Evolutionary conservation across 176 grass and related monocot genomes (phyloP), one percentile per base, ranked within the genome.

Genomic region (Ensete ventricosum): DNA sequence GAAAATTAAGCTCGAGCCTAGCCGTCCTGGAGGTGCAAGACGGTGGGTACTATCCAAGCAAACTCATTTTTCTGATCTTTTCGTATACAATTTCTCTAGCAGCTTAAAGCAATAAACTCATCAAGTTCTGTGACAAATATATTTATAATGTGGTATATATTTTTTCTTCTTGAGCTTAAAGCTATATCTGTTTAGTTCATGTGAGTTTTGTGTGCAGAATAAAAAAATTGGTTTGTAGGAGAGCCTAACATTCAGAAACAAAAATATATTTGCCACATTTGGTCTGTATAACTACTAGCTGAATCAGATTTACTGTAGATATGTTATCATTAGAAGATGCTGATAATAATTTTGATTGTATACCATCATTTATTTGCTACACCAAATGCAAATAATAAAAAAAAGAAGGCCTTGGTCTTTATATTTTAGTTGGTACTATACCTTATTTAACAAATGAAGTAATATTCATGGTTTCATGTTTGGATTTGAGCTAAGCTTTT

Each of bases 1-100:
- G 81, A 90, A 92, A 89, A 87, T 92, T 71, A 92, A 90, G 82
- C 70, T 92, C 24, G 93, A 86, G 51, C 81, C 81, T 19, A 90
- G 83, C 54, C 77, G 80, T 63, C 83, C 82, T 24, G 83, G 89
- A 81, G 85, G 71, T 69, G 58, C 83, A 85, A 88, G 85, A 84
- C 78, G 85, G 93, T 96, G 83, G 34, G 49, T 54, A 71, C 50
- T 65, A 54, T 53, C 19, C 29, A 64, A 62, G 14, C 43, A 19
- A 53, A 52, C 69, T 63, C 26, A 11, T 72, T 52, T 62, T 12
- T 29, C n/a, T 27, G 3, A n/a, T 49, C 9, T 19, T 71, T 73
- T 63, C 53, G 73, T 14, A 64, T 5, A 80, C 64, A 9, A 24
- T 64, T 43, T 43, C 12, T 52, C 8, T 64, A 16, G 34, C 55